Percentiles rank a stretch among this genome's conserved stretches.
Conservation (phyloP, 2,329 filamentous ascomycete genomes). For the Juglanconis oblonga region DNA sequence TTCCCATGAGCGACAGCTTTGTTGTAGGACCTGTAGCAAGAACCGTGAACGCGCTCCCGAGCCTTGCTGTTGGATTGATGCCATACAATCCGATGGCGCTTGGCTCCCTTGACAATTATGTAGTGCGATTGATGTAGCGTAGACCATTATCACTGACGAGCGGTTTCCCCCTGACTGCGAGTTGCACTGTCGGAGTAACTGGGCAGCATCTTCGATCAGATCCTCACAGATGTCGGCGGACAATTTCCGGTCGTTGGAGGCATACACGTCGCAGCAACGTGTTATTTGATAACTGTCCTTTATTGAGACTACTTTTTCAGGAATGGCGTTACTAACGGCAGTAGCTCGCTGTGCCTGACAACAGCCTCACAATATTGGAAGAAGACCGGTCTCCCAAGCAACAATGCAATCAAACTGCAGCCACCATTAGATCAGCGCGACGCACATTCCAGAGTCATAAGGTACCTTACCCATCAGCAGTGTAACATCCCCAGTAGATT, state of each 20-base stretch:
- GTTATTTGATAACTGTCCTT: not conserved
- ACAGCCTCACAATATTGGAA: not conserved
- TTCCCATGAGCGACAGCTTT: not conserved
- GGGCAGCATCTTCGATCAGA: not conserved
- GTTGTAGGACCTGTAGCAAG: not conserved
- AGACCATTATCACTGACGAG: not conserved
- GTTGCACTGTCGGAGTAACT: not conserved
- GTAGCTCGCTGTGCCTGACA: not conserved
- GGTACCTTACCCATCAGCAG: not conserved
- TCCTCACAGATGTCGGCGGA: not conserved
- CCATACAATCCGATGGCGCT: not conserved
- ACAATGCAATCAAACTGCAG: not conserved
- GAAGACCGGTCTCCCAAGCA: not conserved
- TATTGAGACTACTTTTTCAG: not conserved
- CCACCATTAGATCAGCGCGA: not conserved
- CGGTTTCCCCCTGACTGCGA: not conserved
- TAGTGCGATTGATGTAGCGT: not conserved
- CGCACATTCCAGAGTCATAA: not conserved
- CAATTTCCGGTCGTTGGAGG: no score
- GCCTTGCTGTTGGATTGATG: not conserved
- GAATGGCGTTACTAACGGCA: not conserved
- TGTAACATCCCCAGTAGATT: not conserved
- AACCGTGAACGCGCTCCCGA: not conserved
- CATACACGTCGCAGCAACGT: not conserved
- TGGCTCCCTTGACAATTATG: not conserved